phyloP scores from a whole-genome alignment of 306 rosid genomes.

The Vachellia pachyceras region DNA sequence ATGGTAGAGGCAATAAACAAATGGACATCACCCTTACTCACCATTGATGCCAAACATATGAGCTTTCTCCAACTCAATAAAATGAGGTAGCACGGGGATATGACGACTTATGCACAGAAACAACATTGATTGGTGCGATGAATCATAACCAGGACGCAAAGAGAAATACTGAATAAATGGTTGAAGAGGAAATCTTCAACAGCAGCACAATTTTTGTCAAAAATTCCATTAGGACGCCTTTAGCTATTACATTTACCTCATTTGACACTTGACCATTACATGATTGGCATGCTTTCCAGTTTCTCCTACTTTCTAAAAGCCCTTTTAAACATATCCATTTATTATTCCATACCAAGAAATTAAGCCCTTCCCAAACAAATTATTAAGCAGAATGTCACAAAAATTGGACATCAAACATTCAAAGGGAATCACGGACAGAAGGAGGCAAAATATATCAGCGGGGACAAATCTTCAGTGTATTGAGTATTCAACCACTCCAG shows the following conservation, averaged over 20 bases:
- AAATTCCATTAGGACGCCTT: constrained; percentile 53
- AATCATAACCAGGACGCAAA: background rate
- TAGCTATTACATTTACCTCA: constrained; percentile 58
- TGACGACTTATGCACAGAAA: background rate
- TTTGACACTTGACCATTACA: constrained; percentile 66
- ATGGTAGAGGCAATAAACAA: background rate
- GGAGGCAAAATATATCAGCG: background rate
- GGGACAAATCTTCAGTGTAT: constrained; percentile 64
- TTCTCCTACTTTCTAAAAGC: constrained; percentile 62
- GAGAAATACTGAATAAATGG: background rate
- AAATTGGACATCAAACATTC: constrained; percentile 66
- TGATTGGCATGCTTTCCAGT: constrained; percentile 72
- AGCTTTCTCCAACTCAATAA: background rate
- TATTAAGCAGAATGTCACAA: constrained; percentile 51
- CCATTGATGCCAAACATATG: background rate
- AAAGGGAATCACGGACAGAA: constrained; percentile 26
- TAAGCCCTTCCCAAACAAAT: constrained; percentile 41
- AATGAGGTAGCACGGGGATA: background rate
- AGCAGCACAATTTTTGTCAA: background rate
- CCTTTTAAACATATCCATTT: constrained; percentile 65
- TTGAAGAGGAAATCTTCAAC: background rate
- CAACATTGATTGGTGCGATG: background rate
- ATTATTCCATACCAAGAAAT: constrained; percentile 79
- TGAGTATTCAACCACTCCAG: constrained; percentile 60
- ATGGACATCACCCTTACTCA: background rate